Evolutionary conservation across 768 basidiomycete species (phyloP).

Genomic region (Phylloporus scabripes): DNA sequence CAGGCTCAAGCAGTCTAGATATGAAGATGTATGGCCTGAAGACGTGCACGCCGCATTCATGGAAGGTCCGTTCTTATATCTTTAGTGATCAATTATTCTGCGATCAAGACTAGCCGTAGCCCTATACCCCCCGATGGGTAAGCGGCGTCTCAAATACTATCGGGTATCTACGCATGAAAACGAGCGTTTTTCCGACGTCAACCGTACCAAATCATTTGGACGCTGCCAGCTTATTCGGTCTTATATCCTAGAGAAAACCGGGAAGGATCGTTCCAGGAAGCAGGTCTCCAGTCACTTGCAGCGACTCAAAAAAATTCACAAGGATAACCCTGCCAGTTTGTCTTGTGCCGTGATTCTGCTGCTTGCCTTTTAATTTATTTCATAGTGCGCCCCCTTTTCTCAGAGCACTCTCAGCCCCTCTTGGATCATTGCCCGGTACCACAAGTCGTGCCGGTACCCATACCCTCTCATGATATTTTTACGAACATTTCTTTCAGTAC

Average conservation of each 20-base stretch:
- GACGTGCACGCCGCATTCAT: conserved; percentile 34
- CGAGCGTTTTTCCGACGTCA: conserved; percentile 6
- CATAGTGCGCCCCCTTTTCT: conserved; percentile 25
- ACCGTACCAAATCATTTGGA: conserved; percentile 29
- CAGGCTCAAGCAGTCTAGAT: conserved; percentile 29
- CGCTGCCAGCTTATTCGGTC: conserved; percentile 38
- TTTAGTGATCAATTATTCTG: conserved; percentile 2
- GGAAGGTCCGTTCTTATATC: conserved; percentile 25
- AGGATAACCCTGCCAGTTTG: conserved; percentile 30
- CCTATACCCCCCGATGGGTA: conserved; percentile 33
- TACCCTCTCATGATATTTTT: conserved; percentile 10
- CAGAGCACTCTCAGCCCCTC: conserved; percentile 15
- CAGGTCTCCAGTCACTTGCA: conserved; percentile 39
- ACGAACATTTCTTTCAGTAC: conserved; percentile 5
- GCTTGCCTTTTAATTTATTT: not conserved
- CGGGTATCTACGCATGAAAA: conserved; percentile 17
- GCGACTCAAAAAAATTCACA: conserved; percentile 32
- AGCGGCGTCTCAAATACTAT: conserved; percentile 32
- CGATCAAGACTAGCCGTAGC: conserved; percentile 20
- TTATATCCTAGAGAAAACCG: conserved; percentile 35
- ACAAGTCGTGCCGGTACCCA: not conserved
- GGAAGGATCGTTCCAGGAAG: conserved; percentile 35
- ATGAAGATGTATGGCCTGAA: conserved; percentile 32
- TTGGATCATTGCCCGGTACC: conserved; percentile 8
- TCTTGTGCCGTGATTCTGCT: conserved; percentile 1